phyloP scores from a whole-genome alignment of 768 basidiomycete genomes.

The Mycena sanguinolenta region DNA sequence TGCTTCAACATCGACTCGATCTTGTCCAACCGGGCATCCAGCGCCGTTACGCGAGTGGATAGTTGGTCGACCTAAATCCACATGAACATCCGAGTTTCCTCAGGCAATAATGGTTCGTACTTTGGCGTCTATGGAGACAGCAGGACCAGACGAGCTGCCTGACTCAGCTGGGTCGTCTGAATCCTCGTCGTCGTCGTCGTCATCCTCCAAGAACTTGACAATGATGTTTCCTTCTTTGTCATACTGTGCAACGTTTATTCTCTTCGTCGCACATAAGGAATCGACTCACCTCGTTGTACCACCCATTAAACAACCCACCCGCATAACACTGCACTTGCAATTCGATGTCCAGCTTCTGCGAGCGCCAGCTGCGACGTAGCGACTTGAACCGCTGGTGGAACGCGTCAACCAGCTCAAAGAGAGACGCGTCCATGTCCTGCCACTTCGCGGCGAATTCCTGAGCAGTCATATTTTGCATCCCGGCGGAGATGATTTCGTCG shows the following conservation, averaged over 20 bases:
- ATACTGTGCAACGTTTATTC: not conserved
- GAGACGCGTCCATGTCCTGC: constrained; percentile 5
- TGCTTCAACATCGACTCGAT: constrained; percentile 20
- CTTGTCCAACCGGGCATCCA: constrained; percentile 12
- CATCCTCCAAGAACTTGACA: not conserved
- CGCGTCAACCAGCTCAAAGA: not conserved
- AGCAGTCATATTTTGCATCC: constrained; percentile 6
- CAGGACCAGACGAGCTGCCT: not conserved
- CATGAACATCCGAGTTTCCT: not conserved
- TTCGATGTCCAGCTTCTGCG: constrained; percentile 13
- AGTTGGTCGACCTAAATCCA: not conserved
- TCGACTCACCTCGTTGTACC: constrained; percentile 7
- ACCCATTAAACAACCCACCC: constrained; percentile 19
- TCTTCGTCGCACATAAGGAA: not conserved
- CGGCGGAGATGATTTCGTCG: not conserved
- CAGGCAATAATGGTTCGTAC: not conserved
- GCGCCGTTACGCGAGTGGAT: not conserved
- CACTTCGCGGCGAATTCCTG: constrained; percentile 6
- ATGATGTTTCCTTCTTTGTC: not conserved
- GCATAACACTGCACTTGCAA: constrained; percentile 14
- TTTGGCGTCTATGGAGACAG: constrained; percentile 5
- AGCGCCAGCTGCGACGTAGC: constrained; percentile 19
- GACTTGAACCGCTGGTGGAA: constrained; percentile 20
- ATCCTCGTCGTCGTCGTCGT: constrained; percentile 11
- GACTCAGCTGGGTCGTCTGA: not conserved